Conservation (phyloP, 2,329 filamentous ascomycete species). For the Penicillium sp. region DNA sequence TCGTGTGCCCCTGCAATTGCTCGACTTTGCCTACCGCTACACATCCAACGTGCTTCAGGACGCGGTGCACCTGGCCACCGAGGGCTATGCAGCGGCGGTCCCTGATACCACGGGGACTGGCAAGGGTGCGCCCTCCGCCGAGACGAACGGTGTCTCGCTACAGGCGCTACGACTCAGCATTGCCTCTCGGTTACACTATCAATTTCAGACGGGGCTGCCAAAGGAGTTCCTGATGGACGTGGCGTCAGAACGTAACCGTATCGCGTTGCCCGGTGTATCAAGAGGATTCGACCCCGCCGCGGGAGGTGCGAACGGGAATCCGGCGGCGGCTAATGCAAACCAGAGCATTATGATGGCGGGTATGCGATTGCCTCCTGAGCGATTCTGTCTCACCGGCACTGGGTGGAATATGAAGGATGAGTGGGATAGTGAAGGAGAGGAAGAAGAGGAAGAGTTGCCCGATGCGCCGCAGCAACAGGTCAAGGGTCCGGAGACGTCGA, state of each 20-base stretch:
- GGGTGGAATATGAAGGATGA: constrained; percentile 54
- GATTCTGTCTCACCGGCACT: constrained; percentile 54
- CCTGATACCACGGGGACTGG: constrained; percentile 21
- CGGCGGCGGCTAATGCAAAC: constrained; percentile 14
- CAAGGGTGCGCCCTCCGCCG: constrained; percentile 31
- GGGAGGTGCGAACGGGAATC: constrained; percentile 16
- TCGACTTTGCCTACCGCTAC: constrained; percentile 51
- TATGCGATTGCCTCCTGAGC: constrained; percentile 55
- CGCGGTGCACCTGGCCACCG: constrained; percentile 46
- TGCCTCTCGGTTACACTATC: constrained; percentile 53
- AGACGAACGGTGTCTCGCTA: constrained; percentile 50
- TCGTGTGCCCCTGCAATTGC: constrained; percentile 47
- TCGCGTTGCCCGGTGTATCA: constrained; percentile 50
- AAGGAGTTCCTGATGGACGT: constrained; percentile 58
- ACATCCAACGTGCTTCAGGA: constrained; percentile 49
- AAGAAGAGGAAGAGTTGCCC: constrained; percentile 37
- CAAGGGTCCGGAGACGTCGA: constrained; percentile 27
- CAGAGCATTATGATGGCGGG: constrained; percentile 44
- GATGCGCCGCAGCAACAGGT: constrained; percentile 17
- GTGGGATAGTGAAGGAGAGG: constrained; percentile 52
- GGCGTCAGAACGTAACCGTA: constrained; percentile 50
- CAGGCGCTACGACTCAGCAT: constrained; percentile 57
- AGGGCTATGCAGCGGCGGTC: constrained; percentile 43
- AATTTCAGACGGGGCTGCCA: constrained; percentile 54
- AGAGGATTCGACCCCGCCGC: constrained; percentile 39